phyloP scores from a whole-genome alignment of 345 rosid genomes.

The Arabidopsis suecica region DNA sequence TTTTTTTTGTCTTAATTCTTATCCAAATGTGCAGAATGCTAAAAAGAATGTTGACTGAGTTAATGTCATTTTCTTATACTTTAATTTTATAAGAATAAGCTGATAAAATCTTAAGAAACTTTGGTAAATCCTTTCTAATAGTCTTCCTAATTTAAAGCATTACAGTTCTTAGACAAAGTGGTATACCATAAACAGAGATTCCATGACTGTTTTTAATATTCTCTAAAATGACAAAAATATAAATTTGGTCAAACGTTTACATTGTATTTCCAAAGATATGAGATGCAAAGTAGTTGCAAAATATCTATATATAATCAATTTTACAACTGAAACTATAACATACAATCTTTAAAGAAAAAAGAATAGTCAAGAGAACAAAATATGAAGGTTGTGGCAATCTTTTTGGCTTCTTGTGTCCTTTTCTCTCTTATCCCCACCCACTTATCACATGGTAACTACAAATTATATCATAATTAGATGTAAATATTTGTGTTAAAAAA shows the following conservation, averaged over 20 bases:
- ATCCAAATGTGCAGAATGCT: too few relatives aligned
- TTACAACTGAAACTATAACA: conserved; percentile 21
- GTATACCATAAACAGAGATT: background rate
- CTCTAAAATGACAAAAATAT: background rate
- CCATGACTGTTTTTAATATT: background rate
- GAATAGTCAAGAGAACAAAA: background rate
- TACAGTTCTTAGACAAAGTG: background rate
- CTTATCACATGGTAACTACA: conserved; percentile 26
- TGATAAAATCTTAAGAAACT: too few relatives aligned
- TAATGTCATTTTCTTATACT: too few relatives aligned
- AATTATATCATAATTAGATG: background rate
- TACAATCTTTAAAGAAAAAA: background rate
- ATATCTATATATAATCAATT: background rate
- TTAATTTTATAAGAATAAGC: too few relatives aligned
- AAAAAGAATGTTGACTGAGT: too few relatives aligned
- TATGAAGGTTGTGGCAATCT: conserved; percentile 32
- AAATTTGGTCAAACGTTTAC: background rate
- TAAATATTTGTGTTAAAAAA: background rate
- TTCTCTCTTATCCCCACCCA: conserved; percentile 22
- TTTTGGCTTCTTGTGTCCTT: conserved; percentile 22
- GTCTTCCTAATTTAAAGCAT: background rate
- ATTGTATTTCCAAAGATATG: conserved; percentile 16
- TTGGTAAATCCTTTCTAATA: too few relatives aligned
- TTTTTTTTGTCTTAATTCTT: too few relatives aligned
- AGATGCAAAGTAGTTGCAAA: background rate